Base-by-base conservation (phyloP, 495 filamentous ascomycete species). In the Aspergillus funiculosus region DNA sequence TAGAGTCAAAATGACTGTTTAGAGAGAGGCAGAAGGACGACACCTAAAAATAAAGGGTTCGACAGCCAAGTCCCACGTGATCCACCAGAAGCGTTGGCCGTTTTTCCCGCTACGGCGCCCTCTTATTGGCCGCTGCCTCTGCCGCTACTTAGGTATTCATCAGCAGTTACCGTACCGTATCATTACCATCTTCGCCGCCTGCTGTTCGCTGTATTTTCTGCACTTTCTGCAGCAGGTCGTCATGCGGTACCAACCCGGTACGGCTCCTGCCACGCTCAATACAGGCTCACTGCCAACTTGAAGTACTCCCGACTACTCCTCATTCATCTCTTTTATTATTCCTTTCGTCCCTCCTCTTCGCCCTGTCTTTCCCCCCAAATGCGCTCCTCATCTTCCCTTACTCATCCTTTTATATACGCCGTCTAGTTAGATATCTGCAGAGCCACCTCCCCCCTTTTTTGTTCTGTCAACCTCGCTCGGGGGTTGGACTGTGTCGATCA, bases 401-500 rank as follows among this genome's bases (percentile, higher is more conserved):
- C 13, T 35, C 22, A 11, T 39, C 15, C 17, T 13, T 30, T 27
- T 29, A 43, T 34, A 9, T 31, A 20, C 17, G 17, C 32, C 35
- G 11, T 27, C 31, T 37, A 24, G 20, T 31, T 40, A 32, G 20
- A 9, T 38, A 42, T n/a, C 24, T 36, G n/a, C 18, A 43, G 15
- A 35, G 9, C 39, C 27, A 36, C 38, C 24, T 45, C 18, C 22
- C 29, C 38, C 38, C 39, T 40, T 49, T 19, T 31, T 20, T 22
- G 46, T 34, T 43, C 27, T 45, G 48, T 56, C 63, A 50, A 50
- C 54, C 60, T 59, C 54, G 42, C 28, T 51, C 38, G 45, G 60
- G 53, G 59, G 53, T 63, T 57, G 57, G 56, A 48, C 53, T 27
- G 51, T 51, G 59, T 60, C 52, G 51, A 66, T 64, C 58, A 58